Evolutionary conservation across 768 basidiomycete species (phyloP).

Genomic region (Termitomyces sp.): DNA sequence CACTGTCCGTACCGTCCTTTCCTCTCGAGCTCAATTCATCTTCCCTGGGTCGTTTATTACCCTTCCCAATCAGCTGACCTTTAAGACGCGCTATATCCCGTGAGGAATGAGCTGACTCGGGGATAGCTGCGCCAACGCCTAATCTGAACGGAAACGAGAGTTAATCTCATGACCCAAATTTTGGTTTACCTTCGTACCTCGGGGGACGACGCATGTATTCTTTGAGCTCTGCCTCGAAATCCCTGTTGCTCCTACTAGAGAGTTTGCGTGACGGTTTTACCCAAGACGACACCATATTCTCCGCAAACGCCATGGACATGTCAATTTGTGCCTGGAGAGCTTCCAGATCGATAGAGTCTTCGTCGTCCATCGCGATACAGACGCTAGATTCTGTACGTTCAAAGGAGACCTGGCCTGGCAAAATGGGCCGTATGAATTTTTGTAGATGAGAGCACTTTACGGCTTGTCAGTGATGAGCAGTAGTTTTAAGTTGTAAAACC

Average conservation of each 20-base stretch:
- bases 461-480: not conserved
- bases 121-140: conserved; percentile 66
- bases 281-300: conserved; percentile 74
- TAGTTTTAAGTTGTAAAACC: not conserved
- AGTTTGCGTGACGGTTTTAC: conserved; percentile 48
- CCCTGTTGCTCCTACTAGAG: conserved; percentile 27
- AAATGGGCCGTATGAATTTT: not conserved
- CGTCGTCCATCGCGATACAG: conserved; percentile 24
- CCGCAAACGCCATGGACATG: conserved; percentile 70
- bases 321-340: conserved; percentile 79
- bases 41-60: conserved; percentile 41
- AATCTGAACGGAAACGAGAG: conserved; percentile 36
- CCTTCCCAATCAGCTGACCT: conserved; percentile 45
- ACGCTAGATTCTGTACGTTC: not conserved
- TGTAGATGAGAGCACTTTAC: not conserved
- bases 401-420: not conserved
- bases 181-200: conserved; percentile 37
- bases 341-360: conserved; percentile 60
- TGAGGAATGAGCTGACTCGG: conserved; percentile 37
- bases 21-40: conserved; percentile 26
- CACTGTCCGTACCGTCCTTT: conserved; percentile 32
- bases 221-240: conserved; percentile 51
- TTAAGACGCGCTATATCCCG: conserved; percentile 61
- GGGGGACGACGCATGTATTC: conserved; percentile 66
- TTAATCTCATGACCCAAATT: not conserved